Conservation (phyloP, 345 rosid genomes). For the Geranium rotundifolium region DNA sequence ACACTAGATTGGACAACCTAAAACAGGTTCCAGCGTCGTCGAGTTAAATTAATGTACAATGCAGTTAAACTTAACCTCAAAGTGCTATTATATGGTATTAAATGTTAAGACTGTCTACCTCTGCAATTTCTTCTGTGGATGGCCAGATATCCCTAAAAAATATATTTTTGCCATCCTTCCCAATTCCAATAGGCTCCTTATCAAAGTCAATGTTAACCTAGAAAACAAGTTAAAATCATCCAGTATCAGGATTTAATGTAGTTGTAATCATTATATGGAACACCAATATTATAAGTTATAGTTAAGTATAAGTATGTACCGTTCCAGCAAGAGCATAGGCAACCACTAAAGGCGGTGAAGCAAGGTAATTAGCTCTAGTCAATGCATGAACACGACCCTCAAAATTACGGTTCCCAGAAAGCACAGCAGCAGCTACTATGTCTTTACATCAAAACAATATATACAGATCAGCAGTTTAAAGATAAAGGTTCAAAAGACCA, state of each 20-base stretch:
- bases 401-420: slow-evolving; percentile 77
- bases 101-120: slow-evolving; percentile 20
- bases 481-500: neutral
- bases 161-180: slow-evolving; percentile 54
- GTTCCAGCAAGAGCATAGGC: slow-evolving; percentile 91
- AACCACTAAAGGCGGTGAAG: slow-evolving; percentile 86
- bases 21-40: neutral
- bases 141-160: slow-evolving; percentile 79
- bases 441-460: slow-evolving; percentile 26
- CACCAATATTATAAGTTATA: neutral
- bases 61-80: neutral
- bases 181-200: slow-evolving; percentile 57
- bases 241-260: no score
- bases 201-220: slow-evolving; percentile 88
- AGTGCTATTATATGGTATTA: neutral
- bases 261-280: no score
- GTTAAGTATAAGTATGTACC: slow-evolving; percentile 12
- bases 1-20: slow-evolving; percentile 72
- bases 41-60: neutral
- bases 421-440: slow-evolving; percentile 71
- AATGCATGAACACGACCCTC: slow-evolving; percentile 82
- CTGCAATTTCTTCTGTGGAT: slow-evolving; percentile 60
- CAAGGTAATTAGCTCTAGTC: slow-evolving; percentile 82
- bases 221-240: neutral
- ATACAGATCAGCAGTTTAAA: neutral